These are phyloP conservation scores for Aspergillus ruber DNA, from an alignment of 2,329 filamentous ascomycete species.

Conservation along the genomic window DNA sequence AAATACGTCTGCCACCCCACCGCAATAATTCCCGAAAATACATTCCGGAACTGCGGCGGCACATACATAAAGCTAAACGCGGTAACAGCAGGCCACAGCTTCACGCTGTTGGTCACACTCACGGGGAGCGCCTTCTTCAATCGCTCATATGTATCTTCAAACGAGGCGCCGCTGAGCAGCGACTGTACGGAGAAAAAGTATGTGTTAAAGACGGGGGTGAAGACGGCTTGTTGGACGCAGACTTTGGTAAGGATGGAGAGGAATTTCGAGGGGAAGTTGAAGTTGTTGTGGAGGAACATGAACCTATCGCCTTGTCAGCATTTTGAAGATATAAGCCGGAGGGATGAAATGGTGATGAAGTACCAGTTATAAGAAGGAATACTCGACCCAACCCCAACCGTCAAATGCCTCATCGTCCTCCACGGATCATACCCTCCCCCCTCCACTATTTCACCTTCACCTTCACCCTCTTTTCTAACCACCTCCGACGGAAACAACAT, in stretches of 20 bases:
- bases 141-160: conserved; percentile 60
- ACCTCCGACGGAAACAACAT: conserved; percentile 46
- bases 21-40: conserved; percentile 72
- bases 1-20: conserved; percentile 93
- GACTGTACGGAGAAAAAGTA: conserved; percentile 81
- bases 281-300: conserved; percentile 69
- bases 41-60: conserved; percentile 67
- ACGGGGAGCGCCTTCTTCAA: conserved; percentile 69
- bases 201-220: conserved; percentile 75
- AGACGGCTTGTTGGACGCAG: conserved; percentile 68
- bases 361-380: conserved; percentile 82
- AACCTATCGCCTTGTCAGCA: conserved; percentile 48
- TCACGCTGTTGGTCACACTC: conserved; percentile 71
- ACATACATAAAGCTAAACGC: conserved; percentile 84
- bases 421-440: conserved; percentile 55
- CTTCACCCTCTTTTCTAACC: conserved; percentile 36
- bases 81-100: conserved; percentile 82
- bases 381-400: conserved; percentile 65
- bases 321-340: too few relatives aligned
- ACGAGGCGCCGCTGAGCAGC: conserved; percentile 61
- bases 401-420: conserved; percentile 63
- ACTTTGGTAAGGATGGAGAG: conserved; percentile 72
- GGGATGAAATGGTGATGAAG: neutral
- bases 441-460: conserved; percentile 2
- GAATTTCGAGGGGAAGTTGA: conserved; percentile 72